A percentile compares a stretch with the other conserved stretches of the same genome.
Conservation (phyloP, 148 eudicot species). For the Chenopodium suecicum region DNA sequence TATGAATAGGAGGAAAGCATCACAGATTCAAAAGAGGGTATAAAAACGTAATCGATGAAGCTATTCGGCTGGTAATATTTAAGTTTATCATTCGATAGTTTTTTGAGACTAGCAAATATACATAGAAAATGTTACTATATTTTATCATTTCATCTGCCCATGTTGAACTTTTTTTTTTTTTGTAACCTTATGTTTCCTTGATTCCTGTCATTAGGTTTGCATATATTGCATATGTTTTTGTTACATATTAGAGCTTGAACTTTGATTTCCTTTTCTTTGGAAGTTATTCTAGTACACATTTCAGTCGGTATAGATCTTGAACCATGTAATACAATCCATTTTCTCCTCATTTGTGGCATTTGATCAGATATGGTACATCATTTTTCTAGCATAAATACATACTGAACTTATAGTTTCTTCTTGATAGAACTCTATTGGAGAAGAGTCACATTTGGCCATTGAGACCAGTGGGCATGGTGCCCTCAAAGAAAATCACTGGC, state of each 20-base stretch:
- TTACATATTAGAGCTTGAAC: not conserved
- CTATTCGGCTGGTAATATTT: constrained; percentile 77
- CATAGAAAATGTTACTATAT: too few species aligned
- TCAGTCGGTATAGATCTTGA: not conserved
- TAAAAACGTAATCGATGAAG: constrained; percentile 98
- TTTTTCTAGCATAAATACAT: constrained; percentile 5
- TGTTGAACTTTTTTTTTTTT: not conserved
- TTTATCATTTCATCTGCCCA: not conserved
- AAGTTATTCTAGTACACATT: not conserved
- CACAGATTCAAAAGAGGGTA: constrained; percentile 98
- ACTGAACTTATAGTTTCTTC: constrained; percentile 7
- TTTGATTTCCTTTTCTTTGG: not conserved
- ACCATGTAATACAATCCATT: not conserved
- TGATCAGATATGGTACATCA: not conserved
- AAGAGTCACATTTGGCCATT: constrained; percentile 93
- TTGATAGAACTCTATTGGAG: constrained; percentile 78
- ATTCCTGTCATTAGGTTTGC: not conserved
- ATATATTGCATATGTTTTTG: not conserved
- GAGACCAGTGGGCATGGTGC: constrained; percentile 99
- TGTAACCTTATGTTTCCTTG: not conserved
- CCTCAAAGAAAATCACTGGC: constrained; percentile 97
- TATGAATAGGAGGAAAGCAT: constrained; percentile 80
- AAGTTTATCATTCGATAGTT: not conserved
- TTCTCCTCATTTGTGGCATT: constrained; percentile 4
- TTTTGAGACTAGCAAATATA: not conserved